Evolutionary conservation across 768 basidiomycete genomes (phyloP), one percentile per base, ranked within the genome.

Genomic region (Podaxis rugospora): DNA sequence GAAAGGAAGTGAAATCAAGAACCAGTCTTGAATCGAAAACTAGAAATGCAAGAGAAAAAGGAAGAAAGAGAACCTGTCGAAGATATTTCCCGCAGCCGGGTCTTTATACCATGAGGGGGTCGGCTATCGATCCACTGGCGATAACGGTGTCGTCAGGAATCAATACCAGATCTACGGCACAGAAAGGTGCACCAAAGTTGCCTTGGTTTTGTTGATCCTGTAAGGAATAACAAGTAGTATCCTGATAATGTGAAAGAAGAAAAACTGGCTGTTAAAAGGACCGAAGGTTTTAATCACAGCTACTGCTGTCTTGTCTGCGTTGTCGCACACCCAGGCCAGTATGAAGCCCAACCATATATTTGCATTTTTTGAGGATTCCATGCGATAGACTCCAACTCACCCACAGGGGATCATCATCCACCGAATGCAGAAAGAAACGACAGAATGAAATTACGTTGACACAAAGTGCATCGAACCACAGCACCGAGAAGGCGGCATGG

Each of bases 21-120:
- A 77, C 80, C 82, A 74, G 82, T 80, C 80, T 81, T 81, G 80
- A 71, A 73, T 71, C 68, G 70, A 71, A 72, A 65, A 74, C 70
- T 68, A 70, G 71, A 72, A 66, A 74, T 70, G 27, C 16, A 18
- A 35, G 13, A 36, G 42, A 35, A 32, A 18, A 67, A 13, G n/a
- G 35, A 54, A 63, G 64, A 46, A 27, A 44, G 28, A 23, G 35
- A n/a, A 23, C 52, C 18, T 54, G 28, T 53, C 14, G 39, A 32
- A 44, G 14, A 44, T 4, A 35, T 23, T 11, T 40, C 36, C 6
- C 13, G 18, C 9, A 7, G 39, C 13, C 21, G 18, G 14, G 21
- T 5, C 21, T 55, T 57, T 57, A 57, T 57, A 57, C 18, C 21
- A 13, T 21, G 11, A 32, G 9, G 13, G 36, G 14, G 28, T 32